Evolutionary conservation across 1,284 basidiomycete genomes (phyloP), one percentile per base, ranked within the genome.

Genomic region (Sporisorium sorghi): DNA sequence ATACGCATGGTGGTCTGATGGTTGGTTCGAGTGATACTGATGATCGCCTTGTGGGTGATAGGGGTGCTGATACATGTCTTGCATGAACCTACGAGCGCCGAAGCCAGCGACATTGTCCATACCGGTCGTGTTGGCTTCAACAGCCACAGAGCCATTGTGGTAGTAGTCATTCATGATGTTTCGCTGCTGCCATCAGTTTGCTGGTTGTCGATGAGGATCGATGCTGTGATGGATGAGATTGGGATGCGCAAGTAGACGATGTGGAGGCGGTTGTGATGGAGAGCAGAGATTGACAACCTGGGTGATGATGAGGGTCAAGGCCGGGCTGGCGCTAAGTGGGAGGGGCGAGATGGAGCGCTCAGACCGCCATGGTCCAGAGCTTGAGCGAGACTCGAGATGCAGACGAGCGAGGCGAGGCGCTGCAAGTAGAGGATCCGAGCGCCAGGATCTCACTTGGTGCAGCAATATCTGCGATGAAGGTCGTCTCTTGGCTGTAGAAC

Each of bases 21-120:
- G 24, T 12, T 37, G 47, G n/a, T 21, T 7, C 3, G 9, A n/a
- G 35, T 54, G 32, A 12, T 35, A 23, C 33, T 30, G 26, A 10
- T 54, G 21, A 1, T 23, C 11, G 48, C 43, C 21, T 9, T 59
- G 42, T n/a, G 47, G n/a, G 11, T 30, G 53, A 21, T 52, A 21
- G 19, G 15, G 21, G 6, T 46, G 70, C 9, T 60, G 60, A 49
- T 62, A 73, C 60, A 65, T 55, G 49, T 68, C 69, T 46, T 64
- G 60, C 55, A 59, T 60, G 62, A 76, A 76, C 15, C 65, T 60
- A 10, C 63, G 57, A 28, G 63, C 63, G 2, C 73, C 73, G n/a
- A 76, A 72, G 19, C 73, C 73, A 17, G 73, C 73, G n/a, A 72
- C 33, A 47, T 76, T 76, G 33, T 49, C 69, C 14, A 58, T 46